phyloP scores from a whole-genome alignment of 2,329 filamentous ascomycete genomes.

The Fusarium graminum region DNA sequence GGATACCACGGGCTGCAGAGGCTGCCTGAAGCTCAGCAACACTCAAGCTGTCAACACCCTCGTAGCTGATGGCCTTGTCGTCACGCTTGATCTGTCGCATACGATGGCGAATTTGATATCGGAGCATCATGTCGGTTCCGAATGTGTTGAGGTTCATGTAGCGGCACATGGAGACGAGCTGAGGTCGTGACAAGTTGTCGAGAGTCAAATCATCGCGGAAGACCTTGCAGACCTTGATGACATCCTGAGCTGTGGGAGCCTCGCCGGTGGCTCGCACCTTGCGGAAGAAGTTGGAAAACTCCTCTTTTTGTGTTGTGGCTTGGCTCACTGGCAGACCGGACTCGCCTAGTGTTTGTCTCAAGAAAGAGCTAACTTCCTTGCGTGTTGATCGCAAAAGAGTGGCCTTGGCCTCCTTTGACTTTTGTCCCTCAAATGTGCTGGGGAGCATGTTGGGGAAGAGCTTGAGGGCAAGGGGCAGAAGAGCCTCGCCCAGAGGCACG shows the following conservation, averaged over 20 bases:
- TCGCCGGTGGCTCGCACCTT: slow-evolving; percentile 95
- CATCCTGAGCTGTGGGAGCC: slow-evolving; percentile 86
- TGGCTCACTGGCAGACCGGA: slow-evolving; percentile 90
- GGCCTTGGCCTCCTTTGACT: slow-evolving; percentile 90
- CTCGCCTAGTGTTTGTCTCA: slow-evolving; percentile 89
- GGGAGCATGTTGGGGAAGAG: slow-evolving; percentile 97
- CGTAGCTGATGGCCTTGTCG: slow-evolving; percentile 92
- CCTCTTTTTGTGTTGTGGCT: slow-evolving; percentile 88
- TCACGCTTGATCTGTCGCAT: slow-evolving; percentile 99
- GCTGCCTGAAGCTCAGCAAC: slow-evolving; percentile 93
- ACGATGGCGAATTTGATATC: slow-evolving; percentile 95
- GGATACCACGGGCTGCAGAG: slow-evolving; percentile 90
- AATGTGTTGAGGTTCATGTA: slow-evolving; percentile 99
- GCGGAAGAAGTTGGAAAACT: slow-evolving; percentile 97
- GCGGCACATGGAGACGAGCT: slow-evolving; percentile 96
- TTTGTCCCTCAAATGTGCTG: slow-evolving; percentile 95
- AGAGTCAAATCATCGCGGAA: slow-evolving; percentile 98
- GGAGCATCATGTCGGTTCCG: slow-evolving; percentile 96
- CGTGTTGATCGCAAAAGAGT: slow-evolving; percentile 83
- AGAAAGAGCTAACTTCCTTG: slow-evolving; percentile 92
- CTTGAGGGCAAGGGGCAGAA: slow-evolving; percentile 91
- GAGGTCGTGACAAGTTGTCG: slow-evolving; percentile 95
- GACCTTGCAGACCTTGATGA: slow-evolving; percentile 98
- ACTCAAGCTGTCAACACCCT: slow-evolving; percentile 93
- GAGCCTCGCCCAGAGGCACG: slow-evolving; percentile 93